Percentiles rank a stretch among this genome's conserved stretches.
These are phyloP conservation scores for Peronospora tabacina DNA, from an alignment of 352 stramenopile genomes.

Conservation along the genomic window DNA sequence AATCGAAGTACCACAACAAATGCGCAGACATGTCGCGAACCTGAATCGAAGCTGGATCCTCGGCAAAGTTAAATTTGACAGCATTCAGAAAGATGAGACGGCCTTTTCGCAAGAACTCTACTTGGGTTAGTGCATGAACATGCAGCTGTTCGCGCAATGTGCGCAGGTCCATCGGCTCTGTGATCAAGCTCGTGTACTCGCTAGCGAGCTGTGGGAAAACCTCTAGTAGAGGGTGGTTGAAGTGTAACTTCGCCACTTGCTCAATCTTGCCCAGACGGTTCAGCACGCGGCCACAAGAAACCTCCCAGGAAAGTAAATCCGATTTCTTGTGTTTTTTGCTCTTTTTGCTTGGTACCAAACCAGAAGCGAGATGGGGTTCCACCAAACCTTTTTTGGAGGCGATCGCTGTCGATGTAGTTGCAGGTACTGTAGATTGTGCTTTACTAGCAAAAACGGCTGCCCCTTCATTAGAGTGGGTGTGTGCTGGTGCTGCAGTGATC, in stretches of 20 bases:
- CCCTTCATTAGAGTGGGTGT: constrained; percentile 3
- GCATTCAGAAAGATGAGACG: constrained; percentile 77
- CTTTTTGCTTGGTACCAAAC: constrained; percentile 37
- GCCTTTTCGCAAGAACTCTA: constrained; percentile 67
- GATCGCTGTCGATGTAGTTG: constrained; percentile 11
- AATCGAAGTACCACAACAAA: constrained; percentile 81
- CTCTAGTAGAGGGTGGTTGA: constrained; percentile 64
- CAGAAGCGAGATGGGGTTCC: constrained; percentile 20
- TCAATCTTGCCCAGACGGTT: constrained; percentile 74
- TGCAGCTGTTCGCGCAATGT: constrained; percentile 64
- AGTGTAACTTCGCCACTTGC: constrained; percentile 72
- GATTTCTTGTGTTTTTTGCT: constrained; percentile 74
- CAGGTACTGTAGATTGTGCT: constrained; percentile 1
- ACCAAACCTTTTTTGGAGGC: constrained; percentile 34
- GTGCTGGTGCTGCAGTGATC: not conserved
- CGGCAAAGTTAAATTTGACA: constrained; percentile 72
- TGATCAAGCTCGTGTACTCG: constrained; percentile 60
- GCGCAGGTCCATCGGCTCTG: constrained; percentile 73
- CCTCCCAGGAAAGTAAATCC: constrained; percentile 68
- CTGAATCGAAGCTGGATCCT: constrained; percentile 57
- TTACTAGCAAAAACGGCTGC: constrained; percentile 1
- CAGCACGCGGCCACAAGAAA: constrained; percentile 53
- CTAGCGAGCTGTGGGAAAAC: constrained; percentile 62
- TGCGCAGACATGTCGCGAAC: constrained; percentile 79
- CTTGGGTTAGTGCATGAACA: constrained; percentile 35